Evolutionary conservation across 768 basidiomycete species (phyloP), one percentile per base, ranked within the genome.

Genomic region (Lyophyllum atratum): DNA sequence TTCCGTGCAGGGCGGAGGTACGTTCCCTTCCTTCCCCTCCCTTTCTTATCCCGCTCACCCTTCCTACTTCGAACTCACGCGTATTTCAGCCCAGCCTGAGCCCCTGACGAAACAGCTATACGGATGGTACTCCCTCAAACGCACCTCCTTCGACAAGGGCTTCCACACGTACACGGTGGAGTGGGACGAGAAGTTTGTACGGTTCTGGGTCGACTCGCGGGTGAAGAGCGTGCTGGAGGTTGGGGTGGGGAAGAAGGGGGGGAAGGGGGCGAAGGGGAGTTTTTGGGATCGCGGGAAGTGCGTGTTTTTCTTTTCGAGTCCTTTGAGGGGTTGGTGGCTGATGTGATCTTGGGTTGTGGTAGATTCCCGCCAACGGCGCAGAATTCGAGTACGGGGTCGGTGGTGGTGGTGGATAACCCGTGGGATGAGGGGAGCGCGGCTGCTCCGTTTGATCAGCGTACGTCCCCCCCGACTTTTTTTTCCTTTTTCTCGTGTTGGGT

Each of bases 371-470:
- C 66, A 31, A 81, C 80, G 31, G 77, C 78, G 40, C 76, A 78
- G 68, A 88, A 92, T 64, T 85, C 86, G 28, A 77, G 78, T 11
- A 69, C 80, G 21, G 72, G 79, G 21, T 77, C 82, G 43, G 79
- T 81, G 21, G 80, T 84, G 54, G 78, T 81, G 4, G 77, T 90
- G 1, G 50, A 75, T 59, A 82, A 95, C 66, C 89, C 90, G 28
- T 94, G 89, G 85, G 61, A 59, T n/a, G 74, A 73, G 15, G 76
- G 78, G 15, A 76, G 77, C 3, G 82, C 83, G 49, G 80, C 82
- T 9, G 89, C 92, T 10, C 93, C 93, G 21, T 95, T 93, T 67
- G 92, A 95, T 74, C 84, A 91, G 64, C 73, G 89, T 90, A 54
- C 37, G 83, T 57, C 14, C 31, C 31, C 12, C 31, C 31, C 7